These are phyloP conservation scores for Lactifluus echinatus DNA, from an alignment of 768 basidiomycete species.

Conservation along the genomic window DNA sequence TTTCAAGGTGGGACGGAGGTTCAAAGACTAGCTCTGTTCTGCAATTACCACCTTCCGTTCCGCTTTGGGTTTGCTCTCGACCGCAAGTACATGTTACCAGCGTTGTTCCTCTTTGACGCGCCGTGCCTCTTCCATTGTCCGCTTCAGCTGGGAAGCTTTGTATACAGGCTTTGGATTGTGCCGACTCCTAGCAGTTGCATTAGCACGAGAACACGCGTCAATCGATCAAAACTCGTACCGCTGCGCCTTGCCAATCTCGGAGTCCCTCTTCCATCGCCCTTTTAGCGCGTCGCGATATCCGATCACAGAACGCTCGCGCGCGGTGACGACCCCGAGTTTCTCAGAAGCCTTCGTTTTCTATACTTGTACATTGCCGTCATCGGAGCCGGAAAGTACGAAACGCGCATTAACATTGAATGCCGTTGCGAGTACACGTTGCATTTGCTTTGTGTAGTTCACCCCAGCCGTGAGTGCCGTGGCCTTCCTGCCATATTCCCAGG, in stretches of 20 bases:
- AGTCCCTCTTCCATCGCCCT: slow-evolving; percentile 82
- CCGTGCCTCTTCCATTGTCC: slow-evolving; percentile 84
- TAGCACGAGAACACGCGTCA: background rate
- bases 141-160: slow-evolving; percentile 79
- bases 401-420: slow-evolving; percentile 85
- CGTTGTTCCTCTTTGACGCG: slow-evolving; percentile 91
- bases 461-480: slow-evolving; percentile 73
- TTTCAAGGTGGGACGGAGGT: no score
- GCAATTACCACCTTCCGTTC: slow-evolving; percentile 79
- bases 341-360: slow-evolving; percentile 94
- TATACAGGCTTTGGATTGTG: slow-evolving; percentile 90
- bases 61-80: slow-evolving; percentile 80
- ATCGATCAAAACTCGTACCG: slow-evolving; percentile 41
- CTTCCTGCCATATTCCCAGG: slow-evolving; percentile 86
- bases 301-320: slow-evolving; percentile 81
- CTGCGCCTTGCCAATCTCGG: slow-evolving; percentile 69
- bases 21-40: slow-evolving; percentile 60
- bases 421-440: slow-evolving; percentile 93
- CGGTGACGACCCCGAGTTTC: slow-evolving; percentile 84
- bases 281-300: slow-evolving; percentile 88
- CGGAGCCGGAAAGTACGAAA: slow-evolving; percentile 85
- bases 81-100: slow-evolving; percentile 79
- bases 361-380: slow-evolving; percentile 89
- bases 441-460: slow-evolving; percentile 96
- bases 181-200: slow-evolving; percentile 42